Evolutionary conservation across 768 basidiomycete genomes (phyloP).

Genomic region (Pleurotus eryngii): DNA sequence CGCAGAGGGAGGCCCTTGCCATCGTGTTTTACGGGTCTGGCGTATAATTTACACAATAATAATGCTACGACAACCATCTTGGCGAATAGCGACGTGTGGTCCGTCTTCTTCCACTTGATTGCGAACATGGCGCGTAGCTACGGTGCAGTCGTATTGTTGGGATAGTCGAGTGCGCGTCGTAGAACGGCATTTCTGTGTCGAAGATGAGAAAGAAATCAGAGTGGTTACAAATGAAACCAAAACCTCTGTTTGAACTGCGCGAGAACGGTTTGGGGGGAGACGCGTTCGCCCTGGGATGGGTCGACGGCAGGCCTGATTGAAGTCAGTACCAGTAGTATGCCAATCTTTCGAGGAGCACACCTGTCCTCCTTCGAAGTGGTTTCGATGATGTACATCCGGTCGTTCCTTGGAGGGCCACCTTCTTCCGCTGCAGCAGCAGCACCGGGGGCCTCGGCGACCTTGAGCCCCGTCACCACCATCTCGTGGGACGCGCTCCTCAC

Average conservation of each 20-base stretch:
- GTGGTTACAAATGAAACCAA: conserved; percentile 10
- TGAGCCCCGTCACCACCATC: conserved; percentile 53
- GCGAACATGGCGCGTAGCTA: no score
- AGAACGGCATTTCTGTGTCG: conserved; percentile 46
- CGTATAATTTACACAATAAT: no score
- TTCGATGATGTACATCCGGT: conserved; percentile 75
- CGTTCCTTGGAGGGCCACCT: conserved; percentile 43
- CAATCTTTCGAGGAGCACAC: conserved; percentile 12
- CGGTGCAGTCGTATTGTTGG: conserved; percentile 14
- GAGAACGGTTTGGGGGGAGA: conserved; percentile 48
- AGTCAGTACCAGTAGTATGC: not conserved
- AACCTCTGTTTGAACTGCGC: conserved; percentile 71
- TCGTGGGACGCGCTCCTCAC: conserved; percentile 49
- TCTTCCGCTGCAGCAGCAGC: conserved; percentile 52
- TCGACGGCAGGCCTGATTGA: conserved; percentile 9
- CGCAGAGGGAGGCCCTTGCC: no score
- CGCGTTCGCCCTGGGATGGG: conserved; percentile 33
- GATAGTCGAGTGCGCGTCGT: conserved; percentile 56
- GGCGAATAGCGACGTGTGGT: no score
- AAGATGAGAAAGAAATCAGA: not conserved
- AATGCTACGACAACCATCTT: no score
- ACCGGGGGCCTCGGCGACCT: conserved; percentile 71
- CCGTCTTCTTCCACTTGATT: no score
- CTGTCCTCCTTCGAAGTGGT: conserved; percentile 45
- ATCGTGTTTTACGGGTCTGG: no score